A percentile compares a stretch with the other conserved stretches of the same genome.
phyloP scores from a whole-genome alignment of 2,329 filamentous ascomycete species.

The Tricladium varicosporioides region DNA sequence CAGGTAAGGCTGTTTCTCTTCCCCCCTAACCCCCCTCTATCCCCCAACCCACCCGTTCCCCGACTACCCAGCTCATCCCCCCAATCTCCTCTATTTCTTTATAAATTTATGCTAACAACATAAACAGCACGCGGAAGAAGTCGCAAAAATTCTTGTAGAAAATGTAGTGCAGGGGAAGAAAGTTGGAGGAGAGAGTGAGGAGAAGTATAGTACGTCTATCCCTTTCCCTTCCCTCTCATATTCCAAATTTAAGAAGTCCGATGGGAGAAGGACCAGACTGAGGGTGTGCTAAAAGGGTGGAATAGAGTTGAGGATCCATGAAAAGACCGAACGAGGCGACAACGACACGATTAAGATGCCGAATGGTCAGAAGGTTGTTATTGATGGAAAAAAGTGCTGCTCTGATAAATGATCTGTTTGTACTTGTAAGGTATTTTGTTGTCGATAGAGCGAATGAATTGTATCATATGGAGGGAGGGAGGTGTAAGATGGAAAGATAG shows the following conservation, averaged over 20 bases:
- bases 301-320: conserved; percentile 86
- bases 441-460: neutral
- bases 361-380: conserved; percentile 33
- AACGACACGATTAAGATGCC: conserved; percentile 82
- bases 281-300: too few species aligned
- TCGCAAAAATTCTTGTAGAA: conserved; percentile 73
- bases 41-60: too few species aligned
- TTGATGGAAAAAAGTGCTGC: conserved; percentile 34
- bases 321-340: conserved; percentile 86
- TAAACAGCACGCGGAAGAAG: conserved; percentile 79
- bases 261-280: too few species aligned
- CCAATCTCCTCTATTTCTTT: too few species aligned
- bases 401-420: conserved; percentile 11
- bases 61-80: too few species aligned
- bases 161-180: conserved; percentile 84
- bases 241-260: neutral
- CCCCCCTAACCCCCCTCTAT: too few species aligned
- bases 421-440: neutral
- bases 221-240: neutral
- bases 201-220: conserved; percentile 58
- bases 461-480: neutral
- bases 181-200: conserved; percentile 32
- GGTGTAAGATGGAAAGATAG: neutral
- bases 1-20: too few species aligned
- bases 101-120: too few species aligned